phyloP scores from a whole-genome alignment of 2,329 filamentous ascomycete genomes.

The Zarea fungicola region DNA sequence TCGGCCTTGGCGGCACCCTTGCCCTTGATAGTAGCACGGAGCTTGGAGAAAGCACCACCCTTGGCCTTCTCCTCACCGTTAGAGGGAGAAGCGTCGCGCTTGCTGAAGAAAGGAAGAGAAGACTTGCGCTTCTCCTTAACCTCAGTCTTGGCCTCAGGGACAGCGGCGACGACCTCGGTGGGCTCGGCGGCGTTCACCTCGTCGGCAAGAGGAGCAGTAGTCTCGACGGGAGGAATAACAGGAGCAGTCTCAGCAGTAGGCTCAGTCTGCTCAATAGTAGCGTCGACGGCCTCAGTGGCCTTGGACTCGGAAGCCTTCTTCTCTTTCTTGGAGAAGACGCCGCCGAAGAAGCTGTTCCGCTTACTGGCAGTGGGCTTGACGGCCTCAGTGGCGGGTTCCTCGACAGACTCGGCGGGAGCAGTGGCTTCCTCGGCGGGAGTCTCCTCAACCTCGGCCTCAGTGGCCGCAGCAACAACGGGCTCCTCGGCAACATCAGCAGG shows the following conservation, averaged over 20 bases:
- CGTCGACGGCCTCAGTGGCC: conserved; percentile 31
- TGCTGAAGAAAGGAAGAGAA: conserved; percentile 68
- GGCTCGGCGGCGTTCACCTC: conserved; percentile 47
- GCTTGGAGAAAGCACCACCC: conserved; percentile 52
- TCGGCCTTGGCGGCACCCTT: conserved; percentile 39
- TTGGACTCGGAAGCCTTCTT: conserved; percentile 54
- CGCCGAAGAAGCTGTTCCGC: conserved; percentile 53
- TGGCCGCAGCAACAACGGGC: conserved; percentile 23
- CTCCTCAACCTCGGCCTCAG: conserved; percentile 27
- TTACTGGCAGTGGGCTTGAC: conserved; percentile 48
- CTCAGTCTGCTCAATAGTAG: conserved; percentile 34
- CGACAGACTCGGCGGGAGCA: conserved; percentile 36
- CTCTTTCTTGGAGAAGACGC: conserved; percentile 48
- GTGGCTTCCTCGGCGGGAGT: conserved; percentile 26
- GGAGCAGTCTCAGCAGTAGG: conserved; percentile 48
- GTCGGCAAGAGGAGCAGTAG: conserved; percentile 49
- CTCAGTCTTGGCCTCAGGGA: conserved; percentile 54
- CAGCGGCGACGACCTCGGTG: conserved; percentile 39
- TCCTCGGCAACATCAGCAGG: conserved; percentile 29
- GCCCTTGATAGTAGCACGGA: conserved; percentile 52
- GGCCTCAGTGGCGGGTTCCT: conserved; percentile 31
- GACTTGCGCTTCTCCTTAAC: conserved; percentile 81
- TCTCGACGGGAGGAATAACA: conserved; percentile 55
- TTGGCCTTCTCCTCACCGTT: conserved; percentile 57
- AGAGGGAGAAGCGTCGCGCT: conserved; percentile 62